A percentile compares a stretch with the other conserved stretches of the same genome.
These are phyloP conservation scores for Phanerochaete sordida DNA, from an alignment of 768 basidiomycete species.

Conservation along the genomic window DNA sequence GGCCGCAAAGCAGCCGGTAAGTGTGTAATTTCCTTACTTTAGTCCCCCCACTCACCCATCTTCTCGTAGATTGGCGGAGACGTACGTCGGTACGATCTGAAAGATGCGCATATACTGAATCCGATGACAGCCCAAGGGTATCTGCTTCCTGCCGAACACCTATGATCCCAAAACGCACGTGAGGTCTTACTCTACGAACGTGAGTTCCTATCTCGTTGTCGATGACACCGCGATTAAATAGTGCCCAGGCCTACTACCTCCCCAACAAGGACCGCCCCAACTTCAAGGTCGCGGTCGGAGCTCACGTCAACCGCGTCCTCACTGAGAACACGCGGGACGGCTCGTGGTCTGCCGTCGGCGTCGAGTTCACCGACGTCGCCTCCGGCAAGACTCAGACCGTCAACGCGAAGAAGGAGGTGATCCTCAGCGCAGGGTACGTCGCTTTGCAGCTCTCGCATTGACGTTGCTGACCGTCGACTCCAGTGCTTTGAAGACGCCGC, in stretches of 20 bases:
- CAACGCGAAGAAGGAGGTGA: constrained; percentile 11
- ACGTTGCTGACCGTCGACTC: background rate
- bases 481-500: constrained; percentile 42
- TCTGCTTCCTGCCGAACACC: constrained; percentile 7
- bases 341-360: constrained; percentile 1
- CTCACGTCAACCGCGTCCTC: constrained; percentile 10
- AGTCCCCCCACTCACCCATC: background rate
- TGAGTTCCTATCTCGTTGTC: background rate
- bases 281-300: constrained; percentile 12
- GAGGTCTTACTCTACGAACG: constrained; percentile 12
- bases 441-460: background rate
- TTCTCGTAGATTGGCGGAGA: constrained; percentile 7
- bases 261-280: constrained; percentile 16
- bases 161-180: constrained; percentile 12
- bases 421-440: constrained; percentile 13
- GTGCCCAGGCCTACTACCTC: constrained; percentile 9
- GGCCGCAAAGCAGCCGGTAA: background rate
- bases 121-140: constrained; percentile 6
- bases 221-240: background rate
- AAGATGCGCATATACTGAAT: background rate
- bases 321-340: background rate
- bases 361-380: constrained; percentile 5
- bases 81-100: background rate
- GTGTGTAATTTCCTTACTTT: background rate
- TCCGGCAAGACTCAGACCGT: constrained; percentile 5